Evolutionary conservation across 2,329 filamentous ascomycete genomes (phyloP).

Genomic region (Emmonsiellopsis sp.): DNA sequence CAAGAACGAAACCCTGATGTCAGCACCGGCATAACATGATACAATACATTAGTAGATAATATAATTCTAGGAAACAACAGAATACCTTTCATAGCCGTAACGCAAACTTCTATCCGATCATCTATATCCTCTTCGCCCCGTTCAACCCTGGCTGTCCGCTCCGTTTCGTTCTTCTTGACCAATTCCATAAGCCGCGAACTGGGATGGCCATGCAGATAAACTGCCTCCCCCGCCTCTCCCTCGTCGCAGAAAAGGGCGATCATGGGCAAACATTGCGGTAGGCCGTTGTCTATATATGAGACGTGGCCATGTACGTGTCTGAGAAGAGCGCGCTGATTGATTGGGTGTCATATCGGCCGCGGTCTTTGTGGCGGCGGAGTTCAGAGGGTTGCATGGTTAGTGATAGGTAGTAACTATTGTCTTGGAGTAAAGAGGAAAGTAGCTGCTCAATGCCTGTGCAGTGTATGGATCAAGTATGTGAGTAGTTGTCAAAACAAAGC

Average conservation of each 20-base stretch:
- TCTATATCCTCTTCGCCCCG: background rate
- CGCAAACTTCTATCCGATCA: conserved; percentile 37
- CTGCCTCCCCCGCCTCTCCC: background rate
- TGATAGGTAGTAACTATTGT: too few species aligned
- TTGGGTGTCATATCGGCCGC: background rate
- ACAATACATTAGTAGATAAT: too few species aligned
- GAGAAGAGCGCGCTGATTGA: background rate
- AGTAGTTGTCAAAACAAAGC: too few species aligned
- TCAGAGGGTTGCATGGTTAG: background rate
- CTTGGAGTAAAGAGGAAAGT: too few species aligned
- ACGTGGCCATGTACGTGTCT: background rate
- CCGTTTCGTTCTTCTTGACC: conserved; percentile 33
- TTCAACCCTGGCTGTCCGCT: conserved; percentile 46
- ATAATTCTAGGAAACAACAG: background rate
- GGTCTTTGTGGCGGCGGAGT: background rate
- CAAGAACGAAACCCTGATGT: background rate
- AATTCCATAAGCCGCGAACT: conserved; percentile 65
- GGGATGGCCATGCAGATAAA: conserved; percentile 74
- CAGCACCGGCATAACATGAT: background rate
- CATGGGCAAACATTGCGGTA: background rate
- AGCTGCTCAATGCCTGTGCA: too few species aligned
- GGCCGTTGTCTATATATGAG: background rate
- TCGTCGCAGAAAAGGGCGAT: background rate
- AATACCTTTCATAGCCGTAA: conserved; percentile 57
- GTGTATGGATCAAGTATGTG: too few species aligned